phyloP scores from a whole-genome alignment of 1,139 yeast species.

The Kurtzmaniella quercitrusa region DNA sequence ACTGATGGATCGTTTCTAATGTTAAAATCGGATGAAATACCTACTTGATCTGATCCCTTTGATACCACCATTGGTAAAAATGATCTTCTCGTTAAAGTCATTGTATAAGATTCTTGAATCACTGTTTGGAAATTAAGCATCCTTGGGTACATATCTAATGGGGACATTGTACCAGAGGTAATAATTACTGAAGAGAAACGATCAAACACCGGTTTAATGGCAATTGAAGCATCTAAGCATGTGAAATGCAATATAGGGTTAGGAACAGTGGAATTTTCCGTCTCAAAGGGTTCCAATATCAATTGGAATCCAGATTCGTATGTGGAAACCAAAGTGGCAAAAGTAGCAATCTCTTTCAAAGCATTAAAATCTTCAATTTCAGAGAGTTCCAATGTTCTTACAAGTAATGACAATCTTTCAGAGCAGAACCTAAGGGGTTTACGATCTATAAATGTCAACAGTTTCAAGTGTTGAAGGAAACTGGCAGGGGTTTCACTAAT shows the following conservation, averaged over 20 bases:
- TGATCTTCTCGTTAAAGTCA: slow-evolving; percentile 90
- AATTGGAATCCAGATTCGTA: slow-evolving; percentile 90
- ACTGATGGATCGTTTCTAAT: slow-evolving; percentile 97
- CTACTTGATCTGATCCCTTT: slow-evolving; percentile 96
- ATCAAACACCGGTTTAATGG: slow-evolving; percentile 95
- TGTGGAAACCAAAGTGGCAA: slow-evolving; percentile 93
- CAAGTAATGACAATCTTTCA: slow-evolving; percentile 82
- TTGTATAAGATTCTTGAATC: slow-evolving; percentile 88
- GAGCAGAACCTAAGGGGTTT: slow-evolving; percentile 91
- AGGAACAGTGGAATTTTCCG: slow-evolving; percentile 96
- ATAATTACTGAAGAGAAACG: slow-evolving; percentile 90
- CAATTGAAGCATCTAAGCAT: slow-evolving; percentile 95
- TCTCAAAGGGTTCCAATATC: slow-evolving; percentile 92
- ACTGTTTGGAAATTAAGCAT: slow-evolving; percentile 95
- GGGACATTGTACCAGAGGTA: slow-evolving; percentile 97
- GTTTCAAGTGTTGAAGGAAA: slow-evolving; percentile 87
- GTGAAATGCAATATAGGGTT: slow-evolving; percentile 94
- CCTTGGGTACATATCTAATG: slow-evolving; percentile 96
- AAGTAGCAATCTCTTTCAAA: slow-evolving; percentile 90
- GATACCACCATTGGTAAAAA: slow-evolving; percentile 95
- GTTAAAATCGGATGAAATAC: slow-evolving; percentile 92
- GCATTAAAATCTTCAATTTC: slow-evolving; percentile 93
- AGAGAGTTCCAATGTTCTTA: slow-evolving; percentile 79
- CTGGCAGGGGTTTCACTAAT: slow-evolving; percentile 95
- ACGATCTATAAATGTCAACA: slow-evolving; percentile 83